A percentile compares a stretch with the other conserved stretches of the same genome.
phyloP scores from a whole-genome alignment of 2,329 filamentous ascomycete species.

The Ophioceras dolichostomum region DNA sequence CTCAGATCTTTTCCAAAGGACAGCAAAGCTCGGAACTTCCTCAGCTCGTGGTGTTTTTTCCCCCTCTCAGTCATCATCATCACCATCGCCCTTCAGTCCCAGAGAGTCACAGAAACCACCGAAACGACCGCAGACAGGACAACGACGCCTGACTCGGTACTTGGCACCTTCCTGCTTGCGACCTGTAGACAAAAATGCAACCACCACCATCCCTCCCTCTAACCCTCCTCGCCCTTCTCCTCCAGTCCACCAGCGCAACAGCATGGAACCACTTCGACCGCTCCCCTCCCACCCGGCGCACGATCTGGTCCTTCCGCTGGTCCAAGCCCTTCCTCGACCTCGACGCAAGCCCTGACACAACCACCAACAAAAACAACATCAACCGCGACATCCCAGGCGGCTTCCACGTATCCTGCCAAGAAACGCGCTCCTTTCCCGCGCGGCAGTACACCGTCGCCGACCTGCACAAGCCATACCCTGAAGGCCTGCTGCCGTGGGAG shows the following conservation, averaged over 20 bases:
- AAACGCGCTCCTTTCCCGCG: conserved; percentile 1
- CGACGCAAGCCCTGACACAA: background rate
- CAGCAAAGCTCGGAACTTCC: no score
- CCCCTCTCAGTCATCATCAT: background rate
- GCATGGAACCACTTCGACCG: conserved; percentile 4
- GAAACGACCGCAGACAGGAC: no score
- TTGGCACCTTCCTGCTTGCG: no score
- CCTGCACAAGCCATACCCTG: background rate
- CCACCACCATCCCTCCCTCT: background rate
- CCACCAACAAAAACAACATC: background rate
- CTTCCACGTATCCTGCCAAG: conserved; percentile 3
- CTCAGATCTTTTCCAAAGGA: no score
- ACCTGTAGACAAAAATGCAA: background rate
- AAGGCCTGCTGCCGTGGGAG: conserved; percentile 2
- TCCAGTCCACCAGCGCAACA: background rate
- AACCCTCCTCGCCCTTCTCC: background rate
- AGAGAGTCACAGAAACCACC: no score
- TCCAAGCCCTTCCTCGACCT: conserved; percentile 3
- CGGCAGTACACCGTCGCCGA: conserved; percentile 3
- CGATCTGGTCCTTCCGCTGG: conserved; percentile 1
- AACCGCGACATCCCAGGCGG: conserved; percentile 3
- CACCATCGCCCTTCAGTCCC: background rate
- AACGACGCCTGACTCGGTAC: no score
- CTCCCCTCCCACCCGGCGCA: conserved; percentile 1
- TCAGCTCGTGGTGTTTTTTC: background rate